Evolutionary conservation across 2,329 filamentous ascomycete genomes (phyloP), one percentile per base, ranked within the genome.

Genomic region (Sporothrix inflata): DNA sequence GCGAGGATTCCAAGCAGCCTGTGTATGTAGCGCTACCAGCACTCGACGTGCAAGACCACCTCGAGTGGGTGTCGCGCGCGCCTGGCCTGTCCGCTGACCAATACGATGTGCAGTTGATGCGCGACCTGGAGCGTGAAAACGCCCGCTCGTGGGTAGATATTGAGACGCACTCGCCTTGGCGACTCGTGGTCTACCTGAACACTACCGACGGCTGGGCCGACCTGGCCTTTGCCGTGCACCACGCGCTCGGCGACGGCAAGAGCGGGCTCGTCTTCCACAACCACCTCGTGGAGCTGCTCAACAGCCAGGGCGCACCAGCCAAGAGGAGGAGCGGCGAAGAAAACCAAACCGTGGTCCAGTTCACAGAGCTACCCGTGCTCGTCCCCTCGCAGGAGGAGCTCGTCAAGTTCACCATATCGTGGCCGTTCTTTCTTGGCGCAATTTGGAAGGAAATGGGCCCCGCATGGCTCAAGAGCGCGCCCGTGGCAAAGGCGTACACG

Each of bases 231-330:
- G 80, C 82, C 5, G 86, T 81, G 45, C 87, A 89, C 73, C 87
- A 89, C 74, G 80, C 82, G 0, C 79, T 89, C 21, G 81, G 82
- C 30, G 88, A 89, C 74, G 88, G 88, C 1, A 79, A 82, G 14
- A 83, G 84, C 74, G 84, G 83, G 0, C 78, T 79, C 38, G 76
- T 82, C 1, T 88, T 90, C 74, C 87, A 89, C 73, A 77, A 81
- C 40, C 79, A 81, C 1, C 78, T 89, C 0, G 80, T 85, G 4
- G 75, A 78, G 2, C 82, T 85, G 4, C 79, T 89, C 2, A 82
- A 81, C 71, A 69, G 34, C 14, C 53, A 49, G 38, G 53, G 27
- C 21, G 12, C 19, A 14, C 8, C 14, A 1, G 4, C 4, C n/a
- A 34, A n/a, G 4, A 38, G 3, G 9, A 34, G 0, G 14, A n/a